These are phyloP conservation scores for Filobasidium floriforme DNA, from an alignment of 768 basidiomycete genomes.

Conservation along the genomic window DNA sequence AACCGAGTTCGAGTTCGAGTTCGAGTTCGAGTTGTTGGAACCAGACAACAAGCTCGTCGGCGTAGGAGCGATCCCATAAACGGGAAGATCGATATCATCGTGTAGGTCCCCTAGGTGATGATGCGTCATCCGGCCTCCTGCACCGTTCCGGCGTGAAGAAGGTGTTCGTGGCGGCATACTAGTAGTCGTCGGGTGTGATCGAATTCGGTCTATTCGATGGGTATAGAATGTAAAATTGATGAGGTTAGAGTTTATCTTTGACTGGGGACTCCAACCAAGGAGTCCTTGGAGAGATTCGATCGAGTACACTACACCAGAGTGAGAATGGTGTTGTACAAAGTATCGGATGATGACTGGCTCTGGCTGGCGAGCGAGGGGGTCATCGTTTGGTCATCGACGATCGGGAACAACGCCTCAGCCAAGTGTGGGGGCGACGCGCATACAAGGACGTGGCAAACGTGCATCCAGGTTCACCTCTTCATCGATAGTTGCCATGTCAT, in stretches of 20 bases:
- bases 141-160: neutral
- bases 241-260: neutral
- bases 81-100: neutral
- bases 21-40: too few species aligned
- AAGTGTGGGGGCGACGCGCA: slow-evolving; percentile 7
- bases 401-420: neutral
- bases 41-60: too few species aligned
- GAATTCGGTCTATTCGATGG: neutral
- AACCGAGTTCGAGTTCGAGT: too few species aligned
- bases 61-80: neutral
- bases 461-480: too few species aligned
- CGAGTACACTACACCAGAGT: too few species aligned
- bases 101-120: too few species aligned
- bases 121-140: neutral
- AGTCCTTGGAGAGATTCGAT: neutral
- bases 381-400: neutral
- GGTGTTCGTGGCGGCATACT: slow-evolving; percentile 7
- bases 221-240: neutral
- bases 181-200: too few species aligned
- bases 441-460: neutral
- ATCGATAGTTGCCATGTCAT: too few species aligned
- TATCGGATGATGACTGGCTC: too few species aligned
- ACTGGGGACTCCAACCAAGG: slow-evolving; percentile 6
- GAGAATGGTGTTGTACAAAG: too few species aligned
- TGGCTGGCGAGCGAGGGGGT: too few species aligned